These are phyloP conservation scores for Isabelozyma gotoi DNA, from an alignment of 805 yeast species.

Conservation along the genomic window DNA sequence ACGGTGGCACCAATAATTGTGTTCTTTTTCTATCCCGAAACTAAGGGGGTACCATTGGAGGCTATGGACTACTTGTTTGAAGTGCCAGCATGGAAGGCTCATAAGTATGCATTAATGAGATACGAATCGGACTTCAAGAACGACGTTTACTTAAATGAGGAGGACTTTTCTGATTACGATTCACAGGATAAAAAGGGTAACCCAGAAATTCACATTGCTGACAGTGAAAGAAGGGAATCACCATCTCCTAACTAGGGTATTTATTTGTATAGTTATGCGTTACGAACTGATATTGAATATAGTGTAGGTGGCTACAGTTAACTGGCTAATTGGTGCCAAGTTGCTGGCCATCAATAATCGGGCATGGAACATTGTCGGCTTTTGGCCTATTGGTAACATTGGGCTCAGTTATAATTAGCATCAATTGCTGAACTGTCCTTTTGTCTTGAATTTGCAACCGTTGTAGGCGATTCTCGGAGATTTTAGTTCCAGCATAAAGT, in stretches of 20 bases:
- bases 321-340: neutral
- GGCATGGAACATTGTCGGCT: too few relatives aligned
- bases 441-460: too few relatives aligned
- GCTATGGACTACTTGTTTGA: slow-evolving; percentile 33
- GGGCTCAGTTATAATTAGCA: too few relatives aligned
- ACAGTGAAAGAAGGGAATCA: neutral
- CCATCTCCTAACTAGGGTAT: neutral
- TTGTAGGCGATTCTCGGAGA: too few relatives aligned
- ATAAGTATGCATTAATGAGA: slow-evolving; percentile 19
- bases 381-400: too few relatives aligned
- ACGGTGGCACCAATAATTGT: slow-evolving; percentile 26
- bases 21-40: slow-evolving; percentile 37
- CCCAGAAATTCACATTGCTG: neutral
- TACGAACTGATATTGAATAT: neutral
- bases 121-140: neutral
- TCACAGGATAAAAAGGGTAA: neutral
- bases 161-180: neutral
- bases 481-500: too few relatives aligned
- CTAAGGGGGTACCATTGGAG: slow-evolving; percentile 35
- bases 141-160: neutral
- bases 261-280: neutral
- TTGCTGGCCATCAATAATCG: too few relatives aligned
- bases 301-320: neutral
- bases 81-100: slow-evolving; percentile 34
- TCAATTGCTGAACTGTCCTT: too few relatives aligned